Evolutionary conservation across 2,329 filamentous ascomycete genomes (phyloP).

Genomic region (Fusarium ambrosium): DNA sequence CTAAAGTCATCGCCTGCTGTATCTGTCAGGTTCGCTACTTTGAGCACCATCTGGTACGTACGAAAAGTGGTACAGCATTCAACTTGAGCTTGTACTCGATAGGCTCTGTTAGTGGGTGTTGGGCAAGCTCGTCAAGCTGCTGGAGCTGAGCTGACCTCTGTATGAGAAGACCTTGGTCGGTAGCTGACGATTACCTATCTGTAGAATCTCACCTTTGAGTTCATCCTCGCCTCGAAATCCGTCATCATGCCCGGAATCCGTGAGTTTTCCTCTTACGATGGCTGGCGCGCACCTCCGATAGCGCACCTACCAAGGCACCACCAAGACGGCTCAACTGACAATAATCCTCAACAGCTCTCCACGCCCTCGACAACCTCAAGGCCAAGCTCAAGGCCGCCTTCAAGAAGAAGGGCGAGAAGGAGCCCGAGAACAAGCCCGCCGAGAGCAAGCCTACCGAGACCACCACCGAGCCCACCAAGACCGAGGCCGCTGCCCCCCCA

Average conservation of each 20-base stretch:
- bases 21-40: background rate
- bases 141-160: background rate
- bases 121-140: slow-evolving; percentile 10
- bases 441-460: slow-evolving; percentile 43
- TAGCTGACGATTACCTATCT: slow-evolving; percentile 28
- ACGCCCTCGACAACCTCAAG: slow-evolving; percentile 68
- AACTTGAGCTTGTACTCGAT: background rate
- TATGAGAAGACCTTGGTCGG: background rate
- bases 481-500: slow-evolving; percentile 51
- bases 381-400: slow-evolving; percentile 67
- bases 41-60: slow-evolving; percentile 26
- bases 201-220: slow-evolving; percentile 7
- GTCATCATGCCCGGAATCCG: slow-evolving; percentile 66
- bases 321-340: slow-evolving; percentile 11
- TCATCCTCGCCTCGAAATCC: slow-evolving; percentile 2
- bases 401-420: slow-evolving; percentile 61
- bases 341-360: slow-evolving; percentile 57
- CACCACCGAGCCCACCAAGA: slow-evolving; percentile 53
- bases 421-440: slow-evolving; percentile 36
- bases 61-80: background rate
- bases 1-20: background rate
- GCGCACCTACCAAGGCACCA: background rate
- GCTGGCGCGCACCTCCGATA: background rate
- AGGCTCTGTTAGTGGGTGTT: background rate
- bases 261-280: slow-evolving; percentile 52